Conservation (phyloP, 257 asterid species). For the Solanum megistacrolobum region DNA sequence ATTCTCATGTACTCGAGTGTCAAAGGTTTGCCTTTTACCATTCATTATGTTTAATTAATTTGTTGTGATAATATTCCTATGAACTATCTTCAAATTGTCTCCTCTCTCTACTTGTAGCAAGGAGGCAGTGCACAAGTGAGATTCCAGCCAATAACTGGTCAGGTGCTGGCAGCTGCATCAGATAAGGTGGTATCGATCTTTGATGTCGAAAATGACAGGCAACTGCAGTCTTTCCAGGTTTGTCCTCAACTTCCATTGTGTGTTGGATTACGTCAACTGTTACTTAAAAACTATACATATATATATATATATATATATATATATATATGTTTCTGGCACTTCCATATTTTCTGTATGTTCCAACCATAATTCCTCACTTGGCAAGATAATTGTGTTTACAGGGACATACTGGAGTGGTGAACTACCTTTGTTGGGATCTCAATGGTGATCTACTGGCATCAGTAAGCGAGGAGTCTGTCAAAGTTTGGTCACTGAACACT, state of each 20-base stretch:
- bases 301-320: too few species aligned
- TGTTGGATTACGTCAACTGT: not conserved
- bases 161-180: constrained; percentile 87
- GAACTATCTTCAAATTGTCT: not conserved
- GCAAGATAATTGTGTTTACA: constrained; percentile 11
- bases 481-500: constrained; percentile 84
- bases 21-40: constrained; percentile 41
- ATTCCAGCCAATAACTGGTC: constrained; percentile 83
- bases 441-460: constrained; percentile 85
- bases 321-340: not conserved
- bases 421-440: constrained; percentile 94
- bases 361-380: not conserved
- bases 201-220: constrained; percentile 91
- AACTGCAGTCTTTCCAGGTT: constrained; percentile 85
- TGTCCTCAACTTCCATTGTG: not conserved
- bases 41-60: not conserved
- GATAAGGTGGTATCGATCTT: constrained; percentile 74
- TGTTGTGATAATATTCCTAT: not conserved
- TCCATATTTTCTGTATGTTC: not conserved
- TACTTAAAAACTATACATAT: not conserved
- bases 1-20: constrained; percentile 54
- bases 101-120: constrained; percentile 42
- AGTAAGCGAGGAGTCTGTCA: constrained; percentile 83
- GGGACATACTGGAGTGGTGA: constrained; percentile 79
- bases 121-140: constrained; percentile 96